These are phyloP conservation scores for Leccinum subatratum DNA, from an alignment of 1,284 basidiomycete species.

Conservation along the genomic window DNA sequence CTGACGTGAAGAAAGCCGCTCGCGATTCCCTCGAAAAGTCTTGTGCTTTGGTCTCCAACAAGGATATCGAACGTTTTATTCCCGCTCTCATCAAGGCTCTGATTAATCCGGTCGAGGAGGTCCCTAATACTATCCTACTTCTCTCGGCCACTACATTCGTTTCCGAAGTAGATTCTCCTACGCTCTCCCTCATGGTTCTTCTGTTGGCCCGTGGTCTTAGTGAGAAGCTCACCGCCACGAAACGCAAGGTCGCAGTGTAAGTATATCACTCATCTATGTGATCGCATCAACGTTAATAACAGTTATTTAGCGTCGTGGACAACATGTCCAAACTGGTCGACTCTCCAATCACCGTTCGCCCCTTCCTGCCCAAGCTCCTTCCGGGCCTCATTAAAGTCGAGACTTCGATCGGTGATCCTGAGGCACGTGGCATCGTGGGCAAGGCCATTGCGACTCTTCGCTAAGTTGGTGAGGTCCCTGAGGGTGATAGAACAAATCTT, in stretches of 20 bases:
- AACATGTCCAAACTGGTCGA: conserved; percentile 99
- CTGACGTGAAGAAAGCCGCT: conserved; percentile 98
- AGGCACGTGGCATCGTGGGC: conserved; percentile 85
- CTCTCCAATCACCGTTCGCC: conserved; percentile 90
- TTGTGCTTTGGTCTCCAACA: conserved; percentile 94
- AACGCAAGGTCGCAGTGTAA: conserved; percentile 94
- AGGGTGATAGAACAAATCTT: conserved; percentile 81
- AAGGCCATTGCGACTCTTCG: conserved; percentile 91
- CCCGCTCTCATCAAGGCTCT: conserved; percentile 96
- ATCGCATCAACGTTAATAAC: conserved; percentile 19
- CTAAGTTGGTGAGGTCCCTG: conserved; percentile 85
- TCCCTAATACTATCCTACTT: conserved; percentile 91
- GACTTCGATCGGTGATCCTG: conserved; percentile 88
- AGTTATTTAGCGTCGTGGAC: conserved; percentile 72
- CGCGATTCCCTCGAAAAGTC: conserved; percentile 92
- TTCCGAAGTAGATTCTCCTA: conserved; percentile 98
- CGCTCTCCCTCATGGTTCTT: conserved; percentile 98
- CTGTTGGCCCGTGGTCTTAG: conserved; percentile 92
- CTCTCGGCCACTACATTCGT: conserved; percentile 99
- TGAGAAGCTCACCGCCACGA: conserved; percentile 92
- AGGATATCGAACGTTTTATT: conserved; percentile 98
- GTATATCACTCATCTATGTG: conserved; percentile 28
- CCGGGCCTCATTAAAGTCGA: conserved; percentile 94
- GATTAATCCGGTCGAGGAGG: conserved; percentile 99
- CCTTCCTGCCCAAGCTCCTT: conserved; percentile 92